phyloP scores from a whole-genome alignment of 495 filamentous ascomycete genomes.

The Penicillium canariense region DNA sequence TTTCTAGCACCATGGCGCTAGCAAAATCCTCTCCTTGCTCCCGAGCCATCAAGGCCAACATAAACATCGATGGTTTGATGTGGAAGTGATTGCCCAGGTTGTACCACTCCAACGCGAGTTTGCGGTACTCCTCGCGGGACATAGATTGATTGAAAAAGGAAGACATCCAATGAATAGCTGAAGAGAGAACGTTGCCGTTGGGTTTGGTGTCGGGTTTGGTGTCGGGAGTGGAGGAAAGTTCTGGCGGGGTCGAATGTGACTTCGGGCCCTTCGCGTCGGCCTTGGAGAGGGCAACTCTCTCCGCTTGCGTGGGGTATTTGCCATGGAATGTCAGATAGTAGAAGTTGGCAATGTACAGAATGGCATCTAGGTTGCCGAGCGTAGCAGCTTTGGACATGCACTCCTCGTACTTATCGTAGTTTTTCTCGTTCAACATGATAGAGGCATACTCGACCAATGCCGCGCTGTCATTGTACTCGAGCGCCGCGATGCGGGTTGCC shows the following conservation, averaged over 20 bases:
- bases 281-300: slow-evolving; percentile 7
- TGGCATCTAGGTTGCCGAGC: slow-evolving; percentile 25
- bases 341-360: slow-evolving; percentile 37
- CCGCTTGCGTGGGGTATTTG: slow-evolving; percentile 22
- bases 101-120: slow-evolving; percentile 36
- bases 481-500: slow-evolving; percentile 23
- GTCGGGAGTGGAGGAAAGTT: background rate
- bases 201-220: background rate
- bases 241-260: background rate
- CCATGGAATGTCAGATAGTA: slow-evolving; percentile 37
- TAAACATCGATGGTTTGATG: slow-evolving; percentile 14
- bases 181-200: background rate
- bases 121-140: slow-evolving; percentile 22
- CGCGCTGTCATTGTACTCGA: slow-evolving; percentile 32
- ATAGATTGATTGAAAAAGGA: slow-evolving; percentile 8
- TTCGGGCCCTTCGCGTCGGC: background rate
- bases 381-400: slow-evolving; percentile 36
- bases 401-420: slow-evolving; percentile 35
- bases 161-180: background rate
- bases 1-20: background rate
- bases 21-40: slow-evolving; percentile 17
- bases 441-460: slow-evolving; percentile 30
- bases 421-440: slow-evolving; percentile 19
- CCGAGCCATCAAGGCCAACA: slow-evolving; percentile 23
- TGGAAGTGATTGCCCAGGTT: slow-evolving; percentile 13